Evolutionary conservation across 2,329 filamentous ascomycete species (phyloP).

Genomic region (Diaporthe caulivora): DNA sequence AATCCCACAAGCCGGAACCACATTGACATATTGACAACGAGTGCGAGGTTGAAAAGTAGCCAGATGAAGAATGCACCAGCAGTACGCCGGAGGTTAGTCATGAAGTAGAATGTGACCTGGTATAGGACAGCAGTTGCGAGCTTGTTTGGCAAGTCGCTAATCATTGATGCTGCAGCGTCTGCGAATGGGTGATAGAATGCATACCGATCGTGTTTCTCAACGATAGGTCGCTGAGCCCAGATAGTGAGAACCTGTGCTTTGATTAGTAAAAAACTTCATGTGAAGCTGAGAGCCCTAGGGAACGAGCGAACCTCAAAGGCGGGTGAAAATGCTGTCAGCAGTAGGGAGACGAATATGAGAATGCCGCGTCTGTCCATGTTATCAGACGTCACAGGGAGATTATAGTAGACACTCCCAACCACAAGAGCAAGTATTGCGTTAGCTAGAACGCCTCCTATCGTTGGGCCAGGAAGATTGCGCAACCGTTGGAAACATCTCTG

Average conservation of each 20-base stretch:
- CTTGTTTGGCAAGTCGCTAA: constrained; percentile 39
- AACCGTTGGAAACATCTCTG: constrained; percentile 64
- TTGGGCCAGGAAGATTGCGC: constrained; percentile 55
- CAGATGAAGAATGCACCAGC: constrained; percentile 67
- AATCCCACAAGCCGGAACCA: constrained; percentile 64
- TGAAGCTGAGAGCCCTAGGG: background rate
- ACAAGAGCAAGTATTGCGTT: constrained; percentile 68
- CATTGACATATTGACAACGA: constrained; percentile 62
- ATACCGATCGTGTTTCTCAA: constrained; percentile 59
- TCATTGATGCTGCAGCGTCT: constrained; percentile 55
- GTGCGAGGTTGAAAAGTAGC: constrained; percentile 62
- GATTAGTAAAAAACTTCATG: constrained; percentile 40
- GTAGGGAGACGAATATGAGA: constrained; percentile 70
- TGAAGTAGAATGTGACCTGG: constrained; percentile 74
- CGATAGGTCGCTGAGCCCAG: constrained; percentile 57
- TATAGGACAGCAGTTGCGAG: constrained; percentile 64
- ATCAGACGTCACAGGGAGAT: constrained; percentile 58
- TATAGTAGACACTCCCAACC: constrained; percentile 70
- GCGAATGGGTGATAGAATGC: constrained; percentile 62
- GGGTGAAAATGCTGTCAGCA: constrained; percentile 70
- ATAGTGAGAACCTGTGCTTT: constrained; percentile 41
- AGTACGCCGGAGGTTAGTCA: constrained; percentile 70
- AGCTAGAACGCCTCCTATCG: constrained; percentile 57
- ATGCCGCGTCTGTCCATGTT: constrained; percentile 65
- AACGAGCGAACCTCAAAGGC: constrained; percentile 61